Percentiles rank a stretch among this genome's conserved stretches.
These are phyloP conservation scores for Fagopyrum homotropicum DNA, from an alignment of 148 eudicot species.

Conservation along the genomic window DNA sequence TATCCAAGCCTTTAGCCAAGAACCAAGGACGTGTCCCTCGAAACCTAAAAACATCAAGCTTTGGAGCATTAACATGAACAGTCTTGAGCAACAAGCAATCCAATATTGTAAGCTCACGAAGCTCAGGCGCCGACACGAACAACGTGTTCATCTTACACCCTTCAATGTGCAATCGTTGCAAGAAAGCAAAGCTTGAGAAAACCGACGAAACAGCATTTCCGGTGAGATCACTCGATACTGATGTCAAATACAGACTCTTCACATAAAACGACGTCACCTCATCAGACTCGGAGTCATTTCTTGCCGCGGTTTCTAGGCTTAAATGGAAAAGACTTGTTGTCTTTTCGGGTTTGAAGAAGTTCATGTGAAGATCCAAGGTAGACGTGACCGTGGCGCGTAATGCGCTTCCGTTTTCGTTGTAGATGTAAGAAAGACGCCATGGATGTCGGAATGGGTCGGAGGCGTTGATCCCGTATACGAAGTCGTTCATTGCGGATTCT, in stretches of 20 bases:
- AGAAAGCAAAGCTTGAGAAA: neutral
- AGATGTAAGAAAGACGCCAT: neutral
- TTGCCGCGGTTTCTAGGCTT: neutral
- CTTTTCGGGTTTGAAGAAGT: neutral
- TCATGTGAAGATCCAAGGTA: neutral
- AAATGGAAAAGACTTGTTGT: neutral
- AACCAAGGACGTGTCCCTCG: conserved; percentile 6
- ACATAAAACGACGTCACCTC: neutral
- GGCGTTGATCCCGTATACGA: neutral
- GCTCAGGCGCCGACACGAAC: neutral
- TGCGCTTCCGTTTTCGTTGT: neutral
- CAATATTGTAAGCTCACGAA: neutral
- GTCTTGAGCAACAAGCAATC: neutral
- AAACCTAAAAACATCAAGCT: neutral
- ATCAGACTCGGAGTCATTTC: neutral
- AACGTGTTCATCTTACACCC: neutral
- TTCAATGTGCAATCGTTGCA: neutral
- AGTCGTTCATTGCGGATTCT: neutral
- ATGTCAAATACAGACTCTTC: neutral
- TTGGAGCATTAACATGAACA: conserved; percentile 1
- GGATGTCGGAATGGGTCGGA: conserved; percentile 8
- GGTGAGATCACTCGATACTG: neutral
- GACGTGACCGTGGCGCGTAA: neutral
- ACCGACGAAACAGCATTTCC: neutral
- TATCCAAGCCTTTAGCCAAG: neutral